phyloP scores from a whole-genome alignment of 2,329 filamentous ascomycete genomes.

The Cladosporium oxysporum region DNA sequence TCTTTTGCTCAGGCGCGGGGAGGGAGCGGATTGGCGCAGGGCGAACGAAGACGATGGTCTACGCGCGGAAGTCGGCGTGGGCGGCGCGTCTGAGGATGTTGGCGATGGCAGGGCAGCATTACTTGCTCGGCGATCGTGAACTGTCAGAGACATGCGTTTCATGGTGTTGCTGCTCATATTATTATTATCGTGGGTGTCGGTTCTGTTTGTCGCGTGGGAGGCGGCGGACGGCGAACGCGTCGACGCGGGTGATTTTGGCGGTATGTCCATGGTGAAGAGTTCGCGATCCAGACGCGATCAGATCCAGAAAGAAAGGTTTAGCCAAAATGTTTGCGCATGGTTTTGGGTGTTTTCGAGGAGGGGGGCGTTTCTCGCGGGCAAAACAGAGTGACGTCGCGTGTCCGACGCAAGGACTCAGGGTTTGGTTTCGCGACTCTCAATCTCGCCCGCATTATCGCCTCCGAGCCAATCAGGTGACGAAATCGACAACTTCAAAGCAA shows the following conservation, averaged over 20 bases:
- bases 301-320: background rate
- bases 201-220: constrained; percentile 12
- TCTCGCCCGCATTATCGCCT: constrained; percentile 26
- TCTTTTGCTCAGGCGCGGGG: constrained; percentile 27
- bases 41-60: constrained; percentile 18
- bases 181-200: constrained; percentile 16
- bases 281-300: background rate
- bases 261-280: constrained; percentile 5
- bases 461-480: constrained; percentile 11
- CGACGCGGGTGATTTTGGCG: constrained; percentile 13
- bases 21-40: constrained; percentile 21
- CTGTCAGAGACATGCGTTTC: constrained; percentile 18
- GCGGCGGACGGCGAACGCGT: constrained; percentile 10
- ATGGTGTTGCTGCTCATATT: constrained; percentile 21
- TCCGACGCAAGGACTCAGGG: constrained; percentile 7
- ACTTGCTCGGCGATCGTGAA: constrained; percentile 17
- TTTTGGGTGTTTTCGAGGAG: background rate
- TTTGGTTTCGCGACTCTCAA: background rate
- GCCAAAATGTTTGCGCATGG: constrained; percentile 7
- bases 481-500: constrained; percentile 5
- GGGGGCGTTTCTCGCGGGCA: background rate
- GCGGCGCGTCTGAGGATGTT: constrained; percentile 23
- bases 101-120: constrained; percentile 10
- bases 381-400: constrained; percentile 19
- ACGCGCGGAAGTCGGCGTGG: constrained; percentile 10